These are phyloP conservation scores for Puccinia novopanici DNA, from an alignment of 1,284 basidiomycete species.

Conservation along the genomic window DNA sequence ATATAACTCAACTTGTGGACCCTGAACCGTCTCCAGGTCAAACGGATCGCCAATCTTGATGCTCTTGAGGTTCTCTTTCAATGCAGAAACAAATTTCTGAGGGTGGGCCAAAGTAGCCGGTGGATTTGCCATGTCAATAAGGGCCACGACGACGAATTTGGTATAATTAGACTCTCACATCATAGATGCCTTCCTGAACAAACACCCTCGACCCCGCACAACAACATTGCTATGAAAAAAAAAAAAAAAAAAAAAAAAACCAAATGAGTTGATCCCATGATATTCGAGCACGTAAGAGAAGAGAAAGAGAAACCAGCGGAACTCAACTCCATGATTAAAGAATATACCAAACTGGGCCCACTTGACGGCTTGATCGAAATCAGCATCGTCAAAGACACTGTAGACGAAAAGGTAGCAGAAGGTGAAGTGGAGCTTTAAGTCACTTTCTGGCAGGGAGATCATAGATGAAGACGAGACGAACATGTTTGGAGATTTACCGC, in stretches of 20 bases:
- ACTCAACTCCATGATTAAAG: constrained; percentile 61
- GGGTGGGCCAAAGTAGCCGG: constrained; percentile 63
- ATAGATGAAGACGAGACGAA: constrained; percentile 9
- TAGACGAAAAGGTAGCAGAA: not conserved
- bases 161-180: constrained; percentile 27
- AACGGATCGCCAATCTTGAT: constrained; percentile 79
- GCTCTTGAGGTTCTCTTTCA: constrained; percentile 66
- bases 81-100: constrained; percentile 68
- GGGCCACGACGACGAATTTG: not conserved
- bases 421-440: constrained; percentile 61
- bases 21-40: constrained; percentile 70
- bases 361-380: constrained; percentile 73
- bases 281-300: not conserved
- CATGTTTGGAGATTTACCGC: constrained; percentile 84
- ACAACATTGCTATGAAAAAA: constrained; percentile 70
- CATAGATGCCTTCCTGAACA: constrained; percentile 69
- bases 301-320: not conserved
- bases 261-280: not conserved
- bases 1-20: constrained; percentile 70
- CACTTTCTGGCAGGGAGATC: no score
- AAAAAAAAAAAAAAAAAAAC: not conserved
- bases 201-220: constrained; percentile 82
- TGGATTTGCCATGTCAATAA: no score
- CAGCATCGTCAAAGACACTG: constrained; percentile 62
- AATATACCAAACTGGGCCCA: constrained; percentile 81